phyloP scores from a whole-genome alignment of 2,329 filamentous ascomycete genomes.

The Penicillium sp. region DNA sequence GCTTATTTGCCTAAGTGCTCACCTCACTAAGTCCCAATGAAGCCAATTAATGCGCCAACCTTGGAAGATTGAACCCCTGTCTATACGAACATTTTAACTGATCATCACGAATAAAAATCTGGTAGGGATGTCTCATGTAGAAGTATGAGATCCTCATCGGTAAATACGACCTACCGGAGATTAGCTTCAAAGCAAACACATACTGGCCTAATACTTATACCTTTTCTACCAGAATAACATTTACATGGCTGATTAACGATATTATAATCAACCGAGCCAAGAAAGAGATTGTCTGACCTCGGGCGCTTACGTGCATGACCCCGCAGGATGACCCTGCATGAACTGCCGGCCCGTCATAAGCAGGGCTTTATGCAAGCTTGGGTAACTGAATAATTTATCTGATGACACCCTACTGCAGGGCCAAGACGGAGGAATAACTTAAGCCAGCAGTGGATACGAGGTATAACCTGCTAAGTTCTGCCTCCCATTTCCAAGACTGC shows the following conservation, averaged over 20 bases:
- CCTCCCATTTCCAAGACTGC: background rate
- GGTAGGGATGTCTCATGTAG: too few species aligned
- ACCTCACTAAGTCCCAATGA: too few species aligned
- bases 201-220: background rate
- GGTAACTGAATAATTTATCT: background rate
- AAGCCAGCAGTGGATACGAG: background rate
- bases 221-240: background rate
- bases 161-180: too few species aligned
- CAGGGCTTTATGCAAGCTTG: background rate
- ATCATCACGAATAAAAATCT: too few species aligned
- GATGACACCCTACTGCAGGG: background rate
- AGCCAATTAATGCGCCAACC: background rate
- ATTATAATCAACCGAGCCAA: background rate
- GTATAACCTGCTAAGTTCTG: background rate
- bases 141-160: too few species aligned
- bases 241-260: background rate
- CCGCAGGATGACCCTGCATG: constrained; percentile 1
- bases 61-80: background rate
- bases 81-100: background rate
- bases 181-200: background rate
- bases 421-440: background rate
- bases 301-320: background rate
- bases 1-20: background rate
- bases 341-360: background rate
- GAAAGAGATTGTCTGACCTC: background rate